These are phyloP conservation scores for Pichia sp. DNA, from an alignment of 1,139 yeast genomes.

Conservation along the genomic window DNA sequence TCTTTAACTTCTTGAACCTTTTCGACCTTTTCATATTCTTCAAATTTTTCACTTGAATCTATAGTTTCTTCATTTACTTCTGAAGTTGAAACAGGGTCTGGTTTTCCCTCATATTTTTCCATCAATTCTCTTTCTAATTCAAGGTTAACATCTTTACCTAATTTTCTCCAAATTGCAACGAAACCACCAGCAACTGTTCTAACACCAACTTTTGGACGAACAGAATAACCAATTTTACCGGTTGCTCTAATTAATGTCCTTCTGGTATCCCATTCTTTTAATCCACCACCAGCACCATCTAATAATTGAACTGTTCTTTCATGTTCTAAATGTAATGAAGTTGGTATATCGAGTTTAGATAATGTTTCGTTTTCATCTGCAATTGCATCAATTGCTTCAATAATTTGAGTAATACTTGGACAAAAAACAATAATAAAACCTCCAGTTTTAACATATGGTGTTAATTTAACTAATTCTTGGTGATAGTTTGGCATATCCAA, in stretches of 20 bases:
- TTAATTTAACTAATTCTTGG: conserved; percentile 30
- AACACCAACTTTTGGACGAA: conserved; percentile 43
- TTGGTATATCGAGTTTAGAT: conserved; percentile 4
- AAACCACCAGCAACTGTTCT: conserved; percentile 45
- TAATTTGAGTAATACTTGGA: conserved; percentile 42
- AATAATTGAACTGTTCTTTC: conserved; percentile 36
- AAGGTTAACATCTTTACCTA: conserved; percentile 14
- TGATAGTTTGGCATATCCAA: conserved; percentile 41
- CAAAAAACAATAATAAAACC: conserved; percentile 39
- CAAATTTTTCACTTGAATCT: not conserved
- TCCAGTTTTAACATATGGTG: conserved; percentile 33
- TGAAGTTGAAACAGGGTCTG: not conserved
- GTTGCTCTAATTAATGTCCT: conserved; percentile 34
- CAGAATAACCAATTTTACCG: conserved; percentile 36
- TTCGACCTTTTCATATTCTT: not conserved
- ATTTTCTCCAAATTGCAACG: conserved; percentile 33
- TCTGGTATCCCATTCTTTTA: conserved; percentile 40
- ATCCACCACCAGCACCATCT: conserved; percentile 44
- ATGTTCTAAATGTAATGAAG: conserved; percentile 15
- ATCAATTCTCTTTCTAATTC: conserved; percentile 13
- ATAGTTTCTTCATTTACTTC: not conserved
- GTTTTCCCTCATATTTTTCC: conserved; percentile 8
- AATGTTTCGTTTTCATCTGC: conserved; percentile 20
- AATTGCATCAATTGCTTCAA: conserved; percentile 32
- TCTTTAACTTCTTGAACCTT: not conserved